phyloP scores from a whole-genome alignment of 805 yeast genomes.

The Saturnispora besseyi region DNA sequence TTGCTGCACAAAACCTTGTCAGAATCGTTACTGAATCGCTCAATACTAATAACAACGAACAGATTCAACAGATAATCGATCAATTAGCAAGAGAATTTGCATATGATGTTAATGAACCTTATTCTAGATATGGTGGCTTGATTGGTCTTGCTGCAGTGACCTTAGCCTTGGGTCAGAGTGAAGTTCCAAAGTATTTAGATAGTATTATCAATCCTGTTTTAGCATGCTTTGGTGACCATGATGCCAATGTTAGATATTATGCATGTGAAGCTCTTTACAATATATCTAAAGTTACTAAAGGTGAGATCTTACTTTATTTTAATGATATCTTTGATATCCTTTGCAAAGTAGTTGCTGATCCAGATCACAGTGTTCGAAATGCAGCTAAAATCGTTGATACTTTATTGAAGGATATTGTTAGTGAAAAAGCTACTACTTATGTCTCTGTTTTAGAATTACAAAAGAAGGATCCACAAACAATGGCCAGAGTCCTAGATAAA shows the following conservation, averaged over 20 bases:
- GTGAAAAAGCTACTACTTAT: conserved; percentile 87
- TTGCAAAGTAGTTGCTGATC: conserved; percentile 82
- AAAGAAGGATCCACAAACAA: conserved; percentile 28
- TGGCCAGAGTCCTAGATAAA: conserved; percentile 39
- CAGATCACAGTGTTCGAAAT: conserved; percentile 84
- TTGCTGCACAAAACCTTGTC: conserved; percentile 73
- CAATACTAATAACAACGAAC: conserved; percentile 44
- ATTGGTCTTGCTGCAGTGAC: conserved; percentile 95
- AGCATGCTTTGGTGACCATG: conserved; percentile 94
- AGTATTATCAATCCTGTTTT: conserved; percentile 87
- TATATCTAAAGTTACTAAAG: conserved; percentile 93
- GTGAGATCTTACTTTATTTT: conserved; percentile 83
- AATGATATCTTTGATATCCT: conserved; percentile 92
- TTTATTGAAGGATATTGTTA: conserved; percentile 85
- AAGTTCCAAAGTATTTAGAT: conserved; percentile 75
- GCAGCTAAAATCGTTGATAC: conserved; percentile 93
- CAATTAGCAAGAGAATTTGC: conserved; percentile 73
- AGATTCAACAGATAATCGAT: conserved; percentile 53
- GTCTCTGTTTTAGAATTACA: conserved; percentile 52
- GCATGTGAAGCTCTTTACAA: conserved; percentile 95
- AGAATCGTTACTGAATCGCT: conserved; percentile 63
- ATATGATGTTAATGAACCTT: conserved; percentile 74
- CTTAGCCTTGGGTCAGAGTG: conserved; percentile 79
- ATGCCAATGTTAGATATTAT: conserved; percentile 92
- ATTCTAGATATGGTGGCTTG: conserved; percentile 90